Evolutionary conservation across 345 rosid genomes (phyloP), one percentile per base, ranked within the genome.

Genomic region (Sisymbrium altissimum): DNA sequence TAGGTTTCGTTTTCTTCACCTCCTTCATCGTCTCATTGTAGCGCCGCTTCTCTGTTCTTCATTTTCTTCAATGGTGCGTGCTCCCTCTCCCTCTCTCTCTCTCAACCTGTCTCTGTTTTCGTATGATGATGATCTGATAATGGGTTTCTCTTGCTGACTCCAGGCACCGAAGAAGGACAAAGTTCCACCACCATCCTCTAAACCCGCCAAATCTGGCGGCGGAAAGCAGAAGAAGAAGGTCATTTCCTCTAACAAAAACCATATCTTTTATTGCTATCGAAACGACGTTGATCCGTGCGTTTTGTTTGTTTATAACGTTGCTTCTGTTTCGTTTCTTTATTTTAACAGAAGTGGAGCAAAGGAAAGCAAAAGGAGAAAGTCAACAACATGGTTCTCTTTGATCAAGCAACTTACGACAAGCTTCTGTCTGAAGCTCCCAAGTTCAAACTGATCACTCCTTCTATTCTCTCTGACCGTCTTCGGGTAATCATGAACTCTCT

Each of bases 291-390:
- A 27, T 71, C 38, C 23, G 11, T 38, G 38, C 17, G 30, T 71
- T 18, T 72, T 9, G 0, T 53, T 25, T 53, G 33, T 9, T n/a
- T n/a, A n/a, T 52, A 11, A 52, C 43, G 29, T 19, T 43, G 0
- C 23, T 62, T 25, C 3, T n/a, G n/a, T n/a, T 62, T 64, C 3
- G 5, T 29, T 53, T 53, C 13, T 25, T 15, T 25, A 57, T 17
- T 7, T 2, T 1, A 41, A 43, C 79, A 82, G 87, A 84, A 82
- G 73, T 86, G 84, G 89, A 84, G 84, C 82, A 82, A 82, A 76
- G 89, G 87, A 39, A 82, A 84, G 75, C 87, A 86, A 74, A 82
- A 84, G 82, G 87, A 84, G 81, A 84, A 86, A 68, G 86, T 86
- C 76, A 86, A 84, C 86, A 86, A 84, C 79, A 80, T 82, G 89